Base-by-base conservation (phyloP, 148 eudicot species). In the Silene latifolia region DNA sequence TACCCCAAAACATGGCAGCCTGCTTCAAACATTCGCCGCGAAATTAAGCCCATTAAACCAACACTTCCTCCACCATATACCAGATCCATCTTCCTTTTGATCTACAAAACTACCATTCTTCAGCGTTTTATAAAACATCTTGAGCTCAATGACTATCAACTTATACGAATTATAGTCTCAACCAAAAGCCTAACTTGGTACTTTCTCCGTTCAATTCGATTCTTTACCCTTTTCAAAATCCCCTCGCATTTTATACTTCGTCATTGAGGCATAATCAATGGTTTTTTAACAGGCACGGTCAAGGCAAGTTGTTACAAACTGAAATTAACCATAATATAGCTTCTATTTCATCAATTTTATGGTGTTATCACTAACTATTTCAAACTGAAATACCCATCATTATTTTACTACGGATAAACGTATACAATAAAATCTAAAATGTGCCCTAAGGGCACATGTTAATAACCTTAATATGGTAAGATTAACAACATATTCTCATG, bases 1-100 rank as follows among this genome's bases (percentile, higher is more conserved):
- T 88, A 93, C 98, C 98, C 98, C 82, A 94, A 89, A 79, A 94
- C 98, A 89, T 87, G 86, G 81, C 98, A 89, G 67, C 93, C 93
- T 48, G 90, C 97, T 80, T 86, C 97, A 85, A 74, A 76, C 63
- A 91, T 93, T 79, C 87, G 81, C 78, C 85, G 79, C 13, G 97
- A 91, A 72, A 94, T 80, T 81, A 87, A 85, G 59, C 98, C 98
- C 98, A 94, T 91, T 70, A 94, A 82, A 78, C 98, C 97, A 82
- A 91, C 86, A 82, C 98, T 91, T 83, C 98, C 97, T 51, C 98
- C 98, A 67, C 98, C 98, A 81, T 94, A 94, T 7, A 94, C 96
- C 88, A 94, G 86, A 78, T 88, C 88, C 79, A 91, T 87, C 84
- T 91, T 91, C 86, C 96, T 87, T 59, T 83, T 76, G 57, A 94